Evolutionary conservation across 768 basidiomycete species (phyloP).

Genomic region (Crassisporium funariophilum): DNA sequence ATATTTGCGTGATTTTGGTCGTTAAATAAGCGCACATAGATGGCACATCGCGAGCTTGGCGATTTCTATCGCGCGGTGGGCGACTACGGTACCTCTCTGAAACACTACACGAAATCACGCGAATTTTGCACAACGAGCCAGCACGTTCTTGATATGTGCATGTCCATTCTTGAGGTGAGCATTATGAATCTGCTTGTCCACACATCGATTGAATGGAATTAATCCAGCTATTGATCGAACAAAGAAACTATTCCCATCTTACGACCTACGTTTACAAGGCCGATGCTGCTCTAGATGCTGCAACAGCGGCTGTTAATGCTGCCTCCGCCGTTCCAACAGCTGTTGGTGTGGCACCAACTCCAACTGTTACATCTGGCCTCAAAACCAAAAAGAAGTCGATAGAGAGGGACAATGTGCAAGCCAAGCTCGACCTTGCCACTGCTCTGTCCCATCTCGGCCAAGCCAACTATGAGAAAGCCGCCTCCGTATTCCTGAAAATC

Average conservation of each 20-base stretch:
- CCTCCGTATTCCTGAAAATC: slow-evolving; percentile 67
- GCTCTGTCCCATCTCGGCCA: slow-evolving; percentile 76
- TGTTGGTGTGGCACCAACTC: slow-evolving; percentile 18
- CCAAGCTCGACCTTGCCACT: slow-evolving; percentile 80
- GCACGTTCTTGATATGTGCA: slow-evolving; percentile 93
- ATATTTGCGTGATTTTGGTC: no score
- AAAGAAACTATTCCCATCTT: slow-evolving; percentile 83
- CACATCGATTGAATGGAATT: no score
- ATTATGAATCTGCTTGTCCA: no score
- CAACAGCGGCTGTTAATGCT: slow-evolving; percentile 35
- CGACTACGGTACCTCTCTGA: slow-evolving; percentile 69
- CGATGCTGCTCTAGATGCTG: slow-evolving; percentile 84
- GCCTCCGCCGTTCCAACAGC: slow-evolving; percentile 11
- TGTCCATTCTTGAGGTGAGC: slow-evolving; percentile 76
- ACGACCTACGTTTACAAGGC: slow-evolving; percentile 95
- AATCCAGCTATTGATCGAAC: slow-evolving; percentile 79
- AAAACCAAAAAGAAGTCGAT: slow-evolving; percentile 46
- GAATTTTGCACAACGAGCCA: slow-evolving; percentile 91
- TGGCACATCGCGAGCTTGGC: slow-evolving; percentile 89
- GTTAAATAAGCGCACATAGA: slow-evolving; percentile 53
- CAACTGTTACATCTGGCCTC: slow-evolving; percentile 20
- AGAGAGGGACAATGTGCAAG: slow-evolving; percentile 68
- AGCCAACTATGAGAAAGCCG: slow-evolving; percentile 80
- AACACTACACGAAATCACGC: slow-evolving; percentile 87
- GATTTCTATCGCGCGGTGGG: slow-evolving; percentile 75